Base-by-base conservation (phyloP, 805 yeast species). In the Sugiyamaella smithiae region DNA sequence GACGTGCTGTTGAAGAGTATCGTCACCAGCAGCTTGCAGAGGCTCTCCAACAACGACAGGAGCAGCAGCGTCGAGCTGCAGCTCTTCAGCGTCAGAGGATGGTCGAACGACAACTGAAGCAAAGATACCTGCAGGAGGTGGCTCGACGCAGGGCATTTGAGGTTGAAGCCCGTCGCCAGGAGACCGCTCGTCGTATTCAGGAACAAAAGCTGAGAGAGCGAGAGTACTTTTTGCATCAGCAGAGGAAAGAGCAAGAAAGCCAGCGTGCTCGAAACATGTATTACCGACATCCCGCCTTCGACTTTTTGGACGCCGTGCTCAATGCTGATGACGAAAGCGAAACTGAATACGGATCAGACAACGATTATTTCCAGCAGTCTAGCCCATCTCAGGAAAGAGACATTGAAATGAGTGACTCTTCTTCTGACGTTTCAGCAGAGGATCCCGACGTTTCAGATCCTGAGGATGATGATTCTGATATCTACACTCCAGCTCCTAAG, bases 401-500 rank as follows among this genome's bases (percentile, higher is more conserved):
- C 9, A 48, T 46, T n/a, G 43, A 47, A 12, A 46, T 44, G 31
- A 26, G 43, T 14, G 22, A 49, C 8, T 44, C 45, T 23, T 11
- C 20, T 28, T 36, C 26, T 33, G 48, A 42, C 6, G 54, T 44
- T 11, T n/a, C n/a, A n/a, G 46, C 29, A 12, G 40, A 42, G 25
- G 56, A 54, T n/a, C 54, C 52, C 5, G 51, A 49, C 11, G 54
- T 47, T 7, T 50, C 52, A n/a, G 54, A 46, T 7, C 51, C 54
- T 6, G 50, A 33, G 16, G 37, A 49, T 20, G 26, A 49, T 12
- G 50, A 48, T 26, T 26, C 28, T 35, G 44, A 40, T 36, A 33
- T 45, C 35, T 46, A 40, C 40, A 32, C 19, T 11, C 42, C 46
- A 11, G 37, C 37, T 4, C 42, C 46, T 2, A 33, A 47, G 45